Evolutionary conservation across 495 filamentous ascomycete genomes (phyloP), one percentile per base, ranked within the genome.

Genomic region (Jackrogersella minutella): DNA sequence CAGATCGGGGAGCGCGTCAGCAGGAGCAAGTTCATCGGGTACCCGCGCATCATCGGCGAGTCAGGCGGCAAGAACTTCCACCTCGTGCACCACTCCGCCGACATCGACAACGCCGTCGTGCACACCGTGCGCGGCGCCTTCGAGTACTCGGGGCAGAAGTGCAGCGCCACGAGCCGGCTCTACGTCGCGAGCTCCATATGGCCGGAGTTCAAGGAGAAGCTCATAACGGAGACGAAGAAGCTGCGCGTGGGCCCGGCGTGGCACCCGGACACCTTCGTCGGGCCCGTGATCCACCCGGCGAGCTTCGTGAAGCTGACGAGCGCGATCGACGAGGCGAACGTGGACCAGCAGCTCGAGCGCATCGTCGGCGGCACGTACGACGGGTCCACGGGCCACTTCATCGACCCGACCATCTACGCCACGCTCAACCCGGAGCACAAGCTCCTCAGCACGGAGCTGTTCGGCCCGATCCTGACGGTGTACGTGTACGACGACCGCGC

Each of bases 1-100:
- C 79, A 85, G 64, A 92, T 94, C 67, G 88, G 90, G 1, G 77
- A 82, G 36, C 89, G 88, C 17, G 82, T 92, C 21, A 86, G 84
- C 3, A 86, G 89, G 64, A 88, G 85, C 44, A 81, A 79, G 16
- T 96, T 93, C 73, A 80, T 82, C 56, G 84, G 86, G 41, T 96
- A 92, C 77, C 92, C 92, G 11, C 86, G 92, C 62, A 86, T 95
- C 30, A 90, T 94, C 13, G 92, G 88, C 56, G 92, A 96, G 81
- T 95, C 92, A 2, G 90, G 91, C 58, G 92, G 92, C 62, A 96
- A 96, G 86, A 96, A 96, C 78, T 96, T 93, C 82, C 92, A 94
- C 78, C 80, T 96, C 36, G 75, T 96, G 41, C 91, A 96, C 73
- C 62, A 80, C 5, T 88, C 85, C 3, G 92, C 92, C 33, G 90